Percentiles rank a stretch among this genome's conserved stretches.
Evolutionary conservation across 495 filamentous ascomycete genomes (phyloP).

Genomic region (Tuber calosporum): DNA sequence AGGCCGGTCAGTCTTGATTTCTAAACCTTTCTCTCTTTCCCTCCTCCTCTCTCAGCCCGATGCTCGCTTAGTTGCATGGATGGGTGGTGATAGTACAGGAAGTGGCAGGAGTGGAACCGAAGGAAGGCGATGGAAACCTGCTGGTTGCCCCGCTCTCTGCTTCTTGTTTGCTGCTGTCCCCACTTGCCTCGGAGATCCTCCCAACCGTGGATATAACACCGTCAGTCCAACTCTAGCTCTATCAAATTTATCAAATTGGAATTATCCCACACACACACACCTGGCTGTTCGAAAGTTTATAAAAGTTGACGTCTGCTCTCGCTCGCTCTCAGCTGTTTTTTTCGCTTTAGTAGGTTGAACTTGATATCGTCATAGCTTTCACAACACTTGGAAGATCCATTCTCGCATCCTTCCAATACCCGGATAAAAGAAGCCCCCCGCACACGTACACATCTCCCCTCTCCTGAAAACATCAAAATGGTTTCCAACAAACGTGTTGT

Average conservation of each 20-base stretch:
- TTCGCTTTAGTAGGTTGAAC: not conserved
- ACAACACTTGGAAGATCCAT: not conserved
- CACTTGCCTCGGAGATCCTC: not conserved
- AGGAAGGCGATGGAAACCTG: not conserved
- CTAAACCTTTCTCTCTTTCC: not conserved
- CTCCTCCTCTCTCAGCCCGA: not conserved
- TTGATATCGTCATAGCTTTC: not conserved
- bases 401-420: not conserved
- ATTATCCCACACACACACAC: not conserved
- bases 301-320: not conserved
- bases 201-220: not conserved
- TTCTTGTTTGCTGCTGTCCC: not conserved
- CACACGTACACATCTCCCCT: not conserved
- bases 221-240: not conserved
- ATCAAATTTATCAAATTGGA: not conserved
- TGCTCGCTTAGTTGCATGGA: not conserved
- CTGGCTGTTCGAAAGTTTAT: not conserved
- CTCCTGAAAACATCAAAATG: constrained; percentile 36
- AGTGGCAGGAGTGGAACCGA: too few relatives aligned
- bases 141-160: not conserved
- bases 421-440: not conserved
- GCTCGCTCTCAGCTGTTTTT: not conserved
- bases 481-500: constrained; percentile 70
- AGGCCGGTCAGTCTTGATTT: not conserved
- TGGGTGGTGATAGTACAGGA: not conserved